Evolutionary conservation across 2,329 filamentous ascomycete genomes (phyloP), one percentile per base, ranked within the genome.

Genomic region (Cladophialophora psammophila): DNA sequence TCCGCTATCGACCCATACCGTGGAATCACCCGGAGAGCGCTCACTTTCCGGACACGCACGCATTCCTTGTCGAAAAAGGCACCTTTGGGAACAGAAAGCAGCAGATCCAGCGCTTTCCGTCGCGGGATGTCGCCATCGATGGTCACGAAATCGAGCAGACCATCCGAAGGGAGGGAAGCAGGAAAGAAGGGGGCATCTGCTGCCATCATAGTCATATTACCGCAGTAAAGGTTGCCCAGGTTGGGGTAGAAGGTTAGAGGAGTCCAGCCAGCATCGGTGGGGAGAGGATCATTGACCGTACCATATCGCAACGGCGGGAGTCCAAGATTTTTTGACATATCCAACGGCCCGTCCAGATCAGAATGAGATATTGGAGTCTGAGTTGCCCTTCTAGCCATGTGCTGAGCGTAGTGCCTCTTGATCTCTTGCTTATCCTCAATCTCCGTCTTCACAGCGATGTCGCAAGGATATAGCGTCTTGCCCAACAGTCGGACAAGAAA

Each of bases 161-260:
- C 95, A 75, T 99, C 95, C 53, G 88, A 88, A 13, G 93, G 91
- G 8, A 94, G 85, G 0, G 94, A 87, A 0, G 92, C 90, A 32
- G 92, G 84, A 84, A 96, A 99, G 82, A 98, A 96, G 75, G 93
- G 93, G 66, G 90, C 86, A 71, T 94, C 90, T 12, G 92, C 86
- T 0, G 94, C 90, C 92, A 99, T 94, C 78, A 91, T 96, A 31
- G 91, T 88, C 90, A 98, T 96, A 77, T 97, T 99, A 69, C 95
- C 95, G 36, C 90, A 91, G 79, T 96, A 98, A 77, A 99, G 96
- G 75, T 92, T 97, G 55, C 93, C 93, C 63, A 99, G 82, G 35
- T 90, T 92, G 69, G 95, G 88, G 69, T 91, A 86, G 0, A 91
- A 87, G 2, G 91, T 80, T 20, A 90, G 80, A 3, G 68, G 64